Base-by-base conservation (phyloP, 2,329 filamentous ascomycete species). In the Dactylellina sp. region DNA sequence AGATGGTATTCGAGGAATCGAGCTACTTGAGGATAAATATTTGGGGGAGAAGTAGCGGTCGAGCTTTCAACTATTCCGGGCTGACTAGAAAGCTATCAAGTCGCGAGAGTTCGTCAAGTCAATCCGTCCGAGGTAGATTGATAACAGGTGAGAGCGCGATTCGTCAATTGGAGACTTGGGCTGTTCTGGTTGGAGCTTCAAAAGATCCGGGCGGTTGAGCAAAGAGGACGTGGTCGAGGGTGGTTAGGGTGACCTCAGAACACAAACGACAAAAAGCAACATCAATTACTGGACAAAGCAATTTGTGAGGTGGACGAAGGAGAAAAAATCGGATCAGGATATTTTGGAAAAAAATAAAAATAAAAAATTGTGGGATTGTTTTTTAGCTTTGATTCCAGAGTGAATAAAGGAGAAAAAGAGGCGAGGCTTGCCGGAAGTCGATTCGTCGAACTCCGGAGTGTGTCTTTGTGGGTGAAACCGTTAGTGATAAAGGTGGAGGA, bases 391-490 rank as follows among this genome's bases (percentile, higher is more conserved):
- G 9, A 11, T 47, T 47, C 18, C 5, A 4, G 44, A 18, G 44
- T 5, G 44, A 47, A 16, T 20, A 50, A 50, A 35, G 59, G 37
- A 56, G 57, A 39, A 28, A 25, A 37, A 60, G 52, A 40, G 49
- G 71, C 44, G 75, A 39, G 28, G 65, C 11, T 49, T 56, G 59
- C 75, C 40, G 75, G 49, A 44, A 22, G 71, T 49, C 24, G 52
- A n/a, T 53, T 24, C 37, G 39, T 50, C 35, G 22, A 42, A 16
- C 39, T 37, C n/a, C 50, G 22, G 24, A 9, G 37, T 57, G 52
- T n/a, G n/a, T n/a, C 37, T 49, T 64, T 64, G 60, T 56, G 60
- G 60, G 59, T 7, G 49, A 25, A 18, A 44, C 40, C 49, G 39
- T 56, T 50, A 53, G 37, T 57, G 53, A 50, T 68, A 9, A 32